phyloP scores from a whole-genome alignment of 2,329 filamentous ascomycete genomes.

The Xylaria digitata region DNA sequence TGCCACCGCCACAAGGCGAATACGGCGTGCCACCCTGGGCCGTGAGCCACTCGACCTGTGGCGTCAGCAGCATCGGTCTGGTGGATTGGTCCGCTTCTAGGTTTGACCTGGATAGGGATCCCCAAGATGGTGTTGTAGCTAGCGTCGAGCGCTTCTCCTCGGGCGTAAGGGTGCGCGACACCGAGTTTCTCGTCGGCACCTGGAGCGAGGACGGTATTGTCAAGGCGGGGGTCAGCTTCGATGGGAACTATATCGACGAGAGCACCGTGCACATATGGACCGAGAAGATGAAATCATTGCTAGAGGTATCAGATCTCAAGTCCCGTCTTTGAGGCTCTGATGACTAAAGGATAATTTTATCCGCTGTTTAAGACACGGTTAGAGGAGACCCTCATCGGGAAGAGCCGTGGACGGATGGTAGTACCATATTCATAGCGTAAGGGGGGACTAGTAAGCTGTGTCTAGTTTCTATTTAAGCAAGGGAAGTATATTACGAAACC shows the following conservation, averaged over 20 bases:
- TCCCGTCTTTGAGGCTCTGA: slow-evolving; percentile 18
- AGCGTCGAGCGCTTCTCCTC: slow-evolving; percentile 28
- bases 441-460: neutral
- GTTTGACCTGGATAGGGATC: slow-evolving; percentile 30
- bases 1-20: slow-evolving; percentile 25
- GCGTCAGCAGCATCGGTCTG: slow-evolving; percentile 35
- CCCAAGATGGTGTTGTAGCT: slow-evolving; percentile 32
- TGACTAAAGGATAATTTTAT: neutral
- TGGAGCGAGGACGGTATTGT: slow-evolving; percentile 34
- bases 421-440: neutral
- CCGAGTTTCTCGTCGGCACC: slow-evolving; percentile 35
- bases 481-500: neutral
- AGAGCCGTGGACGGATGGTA: neutral
- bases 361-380: neutral
- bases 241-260: slow-evolving; percentile 37
- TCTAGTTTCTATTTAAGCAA: neutral
- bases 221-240: slow-evolving; percentile 33
- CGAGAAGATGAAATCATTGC: slow-evolving; percentile 32
- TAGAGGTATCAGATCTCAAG: slow-evolving; percentile 28
- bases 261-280: slow-evolving; percentile 22
- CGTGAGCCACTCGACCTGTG: slow-evolving; percentile 26
- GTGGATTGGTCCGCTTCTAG: slow-evolving; percentile 31
- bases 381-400: neutral
- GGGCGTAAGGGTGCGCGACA: slow-evolving; percentile 30
- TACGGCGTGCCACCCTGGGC: slow-evolving; percentile 18